A percentile compares a stretch with the other conserved stretches of the same genome.
These are phyloP conservation scores for Agrocybe praecox DNA, from an alignment of 768 basidiomycete species.

Conservation along the genomic window DNA sequence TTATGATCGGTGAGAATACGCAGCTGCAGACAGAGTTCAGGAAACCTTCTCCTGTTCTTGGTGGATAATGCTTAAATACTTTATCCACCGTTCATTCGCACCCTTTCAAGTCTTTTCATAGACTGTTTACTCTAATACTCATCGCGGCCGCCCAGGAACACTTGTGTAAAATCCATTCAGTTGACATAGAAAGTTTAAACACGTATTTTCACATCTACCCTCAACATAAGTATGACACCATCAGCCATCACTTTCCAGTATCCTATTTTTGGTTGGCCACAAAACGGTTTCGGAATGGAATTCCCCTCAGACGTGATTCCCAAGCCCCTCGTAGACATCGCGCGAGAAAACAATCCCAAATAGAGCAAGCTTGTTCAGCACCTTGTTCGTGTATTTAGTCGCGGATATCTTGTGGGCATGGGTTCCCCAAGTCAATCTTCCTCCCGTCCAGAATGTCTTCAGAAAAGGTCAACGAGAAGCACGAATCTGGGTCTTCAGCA, in stretches of 20 bases:
- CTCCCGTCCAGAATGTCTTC: conserved; percentile 15
- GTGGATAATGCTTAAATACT: background rate
- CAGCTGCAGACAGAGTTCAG: background rate
- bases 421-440: conserved; percentile 10
- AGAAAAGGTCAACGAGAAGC: conserved; percentile 17
- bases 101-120: background rate
- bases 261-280: conserved; percentile 3
- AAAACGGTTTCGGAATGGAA: conserved; percentile 4
- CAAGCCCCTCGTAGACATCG: background rate
- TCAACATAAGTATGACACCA: conserved; percentile 8
- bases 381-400: conserved; percentile 9
- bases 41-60: background rate
- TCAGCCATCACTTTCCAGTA: conserved; percentile 5
- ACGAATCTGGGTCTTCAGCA: conserved; percentile 12
- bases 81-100: background rate
- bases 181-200: conserved; percentile 6
- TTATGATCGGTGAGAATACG: conserved; percentile 5
- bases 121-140: background rate
- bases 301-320: conserved; percentile 8
- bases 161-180: conserved; percentile 2
- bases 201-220: conserved; percentile 1
- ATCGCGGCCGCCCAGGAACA: conserved; percentile 2
- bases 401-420: background rate
- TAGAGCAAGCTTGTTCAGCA: conserved; percentile 2
- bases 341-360: conserved; percentile 10